Conservation (phyloP, 305 asterid genomes). For the Rubia balearica region DNA sequence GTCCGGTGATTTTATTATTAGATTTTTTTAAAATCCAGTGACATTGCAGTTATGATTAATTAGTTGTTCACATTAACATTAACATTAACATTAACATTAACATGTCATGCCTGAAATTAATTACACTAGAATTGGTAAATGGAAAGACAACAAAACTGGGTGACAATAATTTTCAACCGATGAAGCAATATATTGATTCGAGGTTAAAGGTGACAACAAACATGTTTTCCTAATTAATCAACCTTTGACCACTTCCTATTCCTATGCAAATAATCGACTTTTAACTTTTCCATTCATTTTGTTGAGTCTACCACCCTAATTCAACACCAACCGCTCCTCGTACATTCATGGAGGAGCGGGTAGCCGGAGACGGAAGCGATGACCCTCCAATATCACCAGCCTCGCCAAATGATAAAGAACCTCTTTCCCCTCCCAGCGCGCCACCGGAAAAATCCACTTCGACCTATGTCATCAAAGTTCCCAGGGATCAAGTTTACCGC, state of each 20-base stretch:
- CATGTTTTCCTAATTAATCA: conserved; percentile 5
- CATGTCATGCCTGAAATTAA: not conserved
- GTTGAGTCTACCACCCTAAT: conserved; percentile 1
- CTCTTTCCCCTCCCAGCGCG: conserved; percentile 7
- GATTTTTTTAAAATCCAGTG: no score
- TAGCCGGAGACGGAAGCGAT: conserved; percentile 25
- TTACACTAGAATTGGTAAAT: not conserved
- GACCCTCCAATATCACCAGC: conserved; percentile 18
- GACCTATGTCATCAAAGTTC: conserved; percentile 51
- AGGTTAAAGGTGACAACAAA: no score
- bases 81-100: no score
- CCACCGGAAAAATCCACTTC: conserved; percentile 2
- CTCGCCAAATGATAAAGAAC: conserved; percentile 1
- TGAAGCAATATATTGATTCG: not conserved
- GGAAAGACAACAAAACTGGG: not conserved
- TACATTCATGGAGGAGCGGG: conserved; percentile 74
- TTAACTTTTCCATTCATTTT: conserved; percentile 16
- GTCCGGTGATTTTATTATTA: no score
- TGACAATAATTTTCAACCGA: not conserved
- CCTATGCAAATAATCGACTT: conserved; percentile 26
- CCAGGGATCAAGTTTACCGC: conserved; percentile 68
- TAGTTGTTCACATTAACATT: no score
- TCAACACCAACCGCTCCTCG: conserved; percentile 45
- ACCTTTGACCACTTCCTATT: conserved; percentile 13
- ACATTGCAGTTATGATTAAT: no score